Conservation (phyloP, 2,329 filamentous ascomycete species). For the Penicillium digitatum region DNA sequence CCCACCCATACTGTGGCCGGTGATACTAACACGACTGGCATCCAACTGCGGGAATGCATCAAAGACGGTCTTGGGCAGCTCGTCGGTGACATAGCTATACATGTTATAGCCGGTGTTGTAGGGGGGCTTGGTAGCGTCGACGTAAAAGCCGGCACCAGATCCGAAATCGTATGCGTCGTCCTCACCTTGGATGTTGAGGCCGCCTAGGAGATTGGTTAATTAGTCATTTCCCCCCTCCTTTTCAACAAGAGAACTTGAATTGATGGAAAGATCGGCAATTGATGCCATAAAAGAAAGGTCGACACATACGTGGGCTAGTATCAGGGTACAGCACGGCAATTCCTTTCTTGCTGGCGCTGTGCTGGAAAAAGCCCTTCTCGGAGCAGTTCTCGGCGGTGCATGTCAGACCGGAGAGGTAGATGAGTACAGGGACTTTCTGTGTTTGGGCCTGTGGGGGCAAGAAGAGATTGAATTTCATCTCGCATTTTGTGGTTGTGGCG, state of each 20-base stretch:
- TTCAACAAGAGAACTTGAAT: neutral
- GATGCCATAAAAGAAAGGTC: neutral
- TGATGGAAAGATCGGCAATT: neutral
- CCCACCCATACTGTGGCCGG: conserved; percentile 95
- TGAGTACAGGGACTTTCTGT: conserved; percentile 72
- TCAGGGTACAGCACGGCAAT: conserved; percentile 95
- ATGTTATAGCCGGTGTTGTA: conserved; percentile 81
- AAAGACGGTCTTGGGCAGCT: conserved; percentile 78
- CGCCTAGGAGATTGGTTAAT: conserved; percentile 47
- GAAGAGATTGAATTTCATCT: conserved; percentile 92
- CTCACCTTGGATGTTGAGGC: conserved; percentile 75
- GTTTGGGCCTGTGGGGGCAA: conserved; percentile 68
- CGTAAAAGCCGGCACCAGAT: conserved; percentile 86
- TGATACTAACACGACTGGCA: conserved; percentile 67
- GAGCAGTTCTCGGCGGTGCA: conserved; percentile 82
- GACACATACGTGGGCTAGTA: conserved; percentile 74
- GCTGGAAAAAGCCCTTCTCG: conserved; percentile 85
- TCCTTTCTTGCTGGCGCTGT: conserved; percentile 70
- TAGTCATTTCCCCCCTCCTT: neutral
- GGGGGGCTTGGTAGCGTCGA: conserved; percentile 74
- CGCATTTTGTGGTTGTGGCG: conserved; percentile 71
- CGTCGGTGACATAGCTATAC: conserved; percentile 86
- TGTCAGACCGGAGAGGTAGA: conserved; percentile 91
- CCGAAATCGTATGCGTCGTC: conserved; percentile 91
- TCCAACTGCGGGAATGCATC: conserved; percentile 70